phyloP scores from a whole-genome alignment of 2,329 filamentous ascomycete genomes.

The Colletotrichum sp. region DNA sequence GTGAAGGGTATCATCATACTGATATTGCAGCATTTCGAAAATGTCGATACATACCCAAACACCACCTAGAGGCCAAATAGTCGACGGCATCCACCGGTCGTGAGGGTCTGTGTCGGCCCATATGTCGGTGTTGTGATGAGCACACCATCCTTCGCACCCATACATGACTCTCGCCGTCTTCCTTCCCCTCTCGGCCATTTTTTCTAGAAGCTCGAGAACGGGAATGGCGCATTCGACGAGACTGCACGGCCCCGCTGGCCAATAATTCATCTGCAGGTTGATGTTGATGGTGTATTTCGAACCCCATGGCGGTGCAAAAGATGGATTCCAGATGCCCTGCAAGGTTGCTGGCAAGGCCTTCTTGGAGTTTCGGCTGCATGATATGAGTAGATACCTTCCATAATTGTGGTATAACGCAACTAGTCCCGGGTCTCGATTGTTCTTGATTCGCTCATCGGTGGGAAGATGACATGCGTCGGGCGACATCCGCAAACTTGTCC shows the following conservation, averaged over 20 bases:
- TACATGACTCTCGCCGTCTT: conserved; percentile 37
- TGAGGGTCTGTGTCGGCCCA: conserved; percentile 39
- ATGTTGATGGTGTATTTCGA: conserved; percentile 50
- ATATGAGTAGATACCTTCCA: conserved; percentile 23
- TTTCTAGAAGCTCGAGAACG: conserved; percentile 33
- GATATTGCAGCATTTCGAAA: conserved; percentile 40
- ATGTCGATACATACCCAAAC: conserved; percentile 45
- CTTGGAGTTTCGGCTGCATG: conserved; percentile 11
- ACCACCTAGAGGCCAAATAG: conserved; percentile 43
- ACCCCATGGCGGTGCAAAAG: conserved; percentile 43
- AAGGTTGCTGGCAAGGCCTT: conserved; percentile 42
- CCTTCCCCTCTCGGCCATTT: conserved; percentile 35
- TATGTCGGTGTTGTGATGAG: conserved; percentile 42
- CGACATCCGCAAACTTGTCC: conserved; percentile 26
- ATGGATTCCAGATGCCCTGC: conserved; percentile 48
- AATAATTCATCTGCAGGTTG: conserved; percentile 48
- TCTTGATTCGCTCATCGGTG: conserved; percentile 23
- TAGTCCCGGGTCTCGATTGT: conserved; percentile 26
- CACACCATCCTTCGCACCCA: conserved; percentile 33
- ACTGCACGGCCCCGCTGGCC: conserved; percentile 29
- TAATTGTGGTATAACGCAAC: conserved; percentile 23
- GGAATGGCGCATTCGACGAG: conserved; percentile 15
- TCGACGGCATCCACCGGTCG: conserved; percentile 34
- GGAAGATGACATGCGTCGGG: conserved; percentile 24
- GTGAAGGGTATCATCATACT: conserved; percentile 33